Base-by-base conservation (phyloP, 2,329 filamentous ascomycete genomes). In the Colletotrichum endophyticum region DNA sequence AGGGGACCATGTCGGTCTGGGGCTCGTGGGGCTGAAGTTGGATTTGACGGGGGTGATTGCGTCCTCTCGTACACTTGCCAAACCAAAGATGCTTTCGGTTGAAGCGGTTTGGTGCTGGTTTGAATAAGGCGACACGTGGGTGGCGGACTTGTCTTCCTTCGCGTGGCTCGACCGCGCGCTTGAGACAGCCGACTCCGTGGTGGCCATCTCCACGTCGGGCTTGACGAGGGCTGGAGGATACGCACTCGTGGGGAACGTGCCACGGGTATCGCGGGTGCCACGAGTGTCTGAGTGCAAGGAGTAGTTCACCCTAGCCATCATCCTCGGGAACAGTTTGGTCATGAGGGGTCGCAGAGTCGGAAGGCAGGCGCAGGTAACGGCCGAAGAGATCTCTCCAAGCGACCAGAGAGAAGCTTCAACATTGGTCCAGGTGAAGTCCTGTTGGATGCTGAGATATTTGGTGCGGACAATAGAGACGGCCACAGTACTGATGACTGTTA, bases 391-490 rank as follows among this genome's bases (percentile, higher is more conserved):
- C 72, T 81, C 80, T n/a, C 76, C 79, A 9, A 81, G 30, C 30
- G 80, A 81, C 77, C 79, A 80, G 19, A 75, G 69, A 8, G 80
- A 79, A 15, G 81, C 76, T 12, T 81, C 77, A 19, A 81, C 74
- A 67, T 78, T 80, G 13, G 76, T 56, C 78, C 79, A 80, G 19
- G 79, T 80, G 34, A 78, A 73, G 61, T 81, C 80, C 25, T 73
- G 15, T n/a, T 62, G 59, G 34, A 70, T 44, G 25, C 73, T 67
- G 49, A 81, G 66, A 34, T 77, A 80, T 9, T 76, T 72, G 8
- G 82, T 76, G 12, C 81, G 77, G 36, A 81, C 57, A 16, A 80
- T 68, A 19, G 80, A 80, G 64, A 81, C 79, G 53, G 75, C 76
- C 25, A 80, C 78, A 19, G 80, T 81, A 57, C 79, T 81, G 32